Conservation (phyloP, 345 rosid genomes). For the Hirschfeldia incana region DNA sequence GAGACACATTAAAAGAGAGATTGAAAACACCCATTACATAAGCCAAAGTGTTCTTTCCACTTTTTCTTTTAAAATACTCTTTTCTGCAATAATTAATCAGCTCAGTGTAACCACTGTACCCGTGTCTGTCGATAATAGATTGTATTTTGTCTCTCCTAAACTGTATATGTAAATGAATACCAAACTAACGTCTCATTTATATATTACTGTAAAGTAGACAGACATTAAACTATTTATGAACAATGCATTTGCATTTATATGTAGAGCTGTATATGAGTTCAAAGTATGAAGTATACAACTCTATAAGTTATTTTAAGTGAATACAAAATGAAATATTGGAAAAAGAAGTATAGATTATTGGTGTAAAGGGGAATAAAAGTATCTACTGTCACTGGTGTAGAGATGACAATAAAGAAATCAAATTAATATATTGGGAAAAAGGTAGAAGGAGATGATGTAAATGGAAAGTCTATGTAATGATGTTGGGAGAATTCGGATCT, state of each 20-base stretch:
- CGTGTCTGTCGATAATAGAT: constrained; percentile 7
- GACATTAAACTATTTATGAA: no score
- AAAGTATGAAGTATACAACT: no score
- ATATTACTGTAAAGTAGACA: no score
- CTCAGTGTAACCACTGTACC: constrained; percentile 14
- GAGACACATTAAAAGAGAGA: constrained; percentile 29
- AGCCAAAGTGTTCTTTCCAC: constrained; percentile 28
- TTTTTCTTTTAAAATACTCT: constrained; percentile 3
- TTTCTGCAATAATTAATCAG: background rate
- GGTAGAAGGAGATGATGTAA: constrained; percentile 36
- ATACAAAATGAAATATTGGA: background rate
- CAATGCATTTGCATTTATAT: no score
- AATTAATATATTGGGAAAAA: constrained; percentile 14
- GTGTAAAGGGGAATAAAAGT: constrained; percentile 33
- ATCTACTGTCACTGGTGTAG: constrained; percentile 32
- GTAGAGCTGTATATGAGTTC: no score
- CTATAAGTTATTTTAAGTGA: no score
- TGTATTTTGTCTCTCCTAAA: background rate
- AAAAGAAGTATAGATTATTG: background rate
- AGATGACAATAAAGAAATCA: constrained; percentile 33
- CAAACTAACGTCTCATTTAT: no score
- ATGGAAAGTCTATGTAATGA: constrained; percentile 35
- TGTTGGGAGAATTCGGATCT: constrained; percentile 43
- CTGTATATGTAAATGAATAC: no score
- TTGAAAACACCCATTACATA: constrained; percentile 27